Evolutionary conservation across 805 yeast genomes (phyloP), one percentile per base, ranked within the genome.

Genomic region (Blastobotrys muscicola): DNA sequence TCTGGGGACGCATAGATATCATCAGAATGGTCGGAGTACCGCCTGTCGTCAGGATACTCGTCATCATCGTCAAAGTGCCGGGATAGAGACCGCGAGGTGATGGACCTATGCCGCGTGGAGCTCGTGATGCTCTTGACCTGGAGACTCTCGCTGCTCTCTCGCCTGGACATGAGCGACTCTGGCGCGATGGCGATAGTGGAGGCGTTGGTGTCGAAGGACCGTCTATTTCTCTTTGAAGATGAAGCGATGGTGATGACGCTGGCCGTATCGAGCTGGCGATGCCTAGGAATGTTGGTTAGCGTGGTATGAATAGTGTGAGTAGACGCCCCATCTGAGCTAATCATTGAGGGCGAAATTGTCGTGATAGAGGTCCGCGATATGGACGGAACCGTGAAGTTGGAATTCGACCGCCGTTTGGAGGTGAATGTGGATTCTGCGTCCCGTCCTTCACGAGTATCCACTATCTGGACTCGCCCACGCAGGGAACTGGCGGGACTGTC

Each of bases 131-230:
- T 20, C 26, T 20, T 20, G 6, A 20, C 26, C 6, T 20, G 26
- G 6, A 20, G 26, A 6, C 26, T 20, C 26, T 20, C 26, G 26
- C 26, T 4, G 26, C 26, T 20, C 33, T 42, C 48, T 15, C 48
- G 38, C 13, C 52, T 49, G 10, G 54, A 55, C 39, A 41, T 51
- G 16, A 43, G 50, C 40, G 51, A 44, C 37, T 58, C 66, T 8
- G 66, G 64, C 2, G 64, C 61, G 30, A 62, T 47, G 3, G 64
- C 67, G 29, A 57, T 49, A 7, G 63, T 63, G 15, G 60, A 53
- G 10, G 67, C 67, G 46, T 63, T 63, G 12, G 67, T 63, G 44
- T 63, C 67, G 13, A 62, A 50, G 5, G 65, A 59, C 38, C 59
- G 52, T 30, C 66, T 50, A 6, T 37, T 23, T 32, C 45, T 53